A percentile compares a stretch with the other conserved stretches of the same genome.
Evolutionary conservation across 2,329 filamentous ascomycete genomes (phyloP).

Genomic region (Cladosporium colombiae): DNA sequence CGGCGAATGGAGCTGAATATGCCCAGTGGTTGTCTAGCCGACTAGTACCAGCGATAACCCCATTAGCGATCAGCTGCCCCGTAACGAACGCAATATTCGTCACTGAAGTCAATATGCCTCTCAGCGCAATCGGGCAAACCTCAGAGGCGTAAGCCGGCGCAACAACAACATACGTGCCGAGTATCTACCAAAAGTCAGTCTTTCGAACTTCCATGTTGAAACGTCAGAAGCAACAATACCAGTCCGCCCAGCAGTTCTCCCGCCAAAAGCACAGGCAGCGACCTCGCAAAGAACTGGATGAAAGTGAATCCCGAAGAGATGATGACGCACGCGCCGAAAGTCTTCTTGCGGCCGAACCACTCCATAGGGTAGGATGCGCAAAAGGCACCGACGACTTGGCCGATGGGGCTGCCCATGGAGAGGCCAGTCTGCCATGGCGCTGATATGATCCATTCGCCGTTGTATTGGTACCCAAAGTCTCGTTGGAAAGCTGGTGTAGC

Average conservation of each 20-base stretch:
- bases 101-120: slow-evolving; percentile 60
- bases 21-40: slow-evolving; percentile 40
- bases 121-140: slow-evolving; percentile 60
- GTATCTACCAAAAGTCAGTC: background rate
- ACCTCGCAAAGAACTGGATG: slow-evolving; percentile 63
- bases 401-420: slow-evolving; percentile 57
- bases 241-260: slow-evolving; percentile 63
- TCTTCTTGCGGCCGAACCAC: slow-evolving; percentile 36
- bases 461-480: slow-evolving; percentile 57
- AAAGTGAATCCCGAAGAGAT: slow-evolving; percentile 57
- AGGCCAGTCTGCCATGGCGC: slow-evolving; percentile 44
- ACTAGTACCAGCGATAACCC: slow-evolving; percentile 41
- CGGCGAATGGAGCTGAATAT: slow-evolving; percentile 47
- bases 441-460: slow-evolving; percentile 40
- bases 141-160: slow-evolving; percentile 67
- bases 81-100: slow-evolving; percentile 65
- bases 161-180: slow-evolving; percentile 55
- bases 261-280: slow-evolving; percentile 57
- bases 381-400: slow-evolving; percentile 59
- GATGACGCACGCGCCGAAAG: slow-evolving; percentile 34
- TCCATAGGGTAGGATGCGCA: slow-evolving; percentile 38
- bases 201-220: background rate
- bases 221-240: slow-evolving; percentile 50
- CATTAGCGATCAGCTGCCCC: slow-evolving; percentile 57
- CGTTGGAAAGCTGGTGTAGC: slow-evolving; percentile 59